Conservation (phyloP, 257 asterid species). For the Coffea eugenioides region DNA sequence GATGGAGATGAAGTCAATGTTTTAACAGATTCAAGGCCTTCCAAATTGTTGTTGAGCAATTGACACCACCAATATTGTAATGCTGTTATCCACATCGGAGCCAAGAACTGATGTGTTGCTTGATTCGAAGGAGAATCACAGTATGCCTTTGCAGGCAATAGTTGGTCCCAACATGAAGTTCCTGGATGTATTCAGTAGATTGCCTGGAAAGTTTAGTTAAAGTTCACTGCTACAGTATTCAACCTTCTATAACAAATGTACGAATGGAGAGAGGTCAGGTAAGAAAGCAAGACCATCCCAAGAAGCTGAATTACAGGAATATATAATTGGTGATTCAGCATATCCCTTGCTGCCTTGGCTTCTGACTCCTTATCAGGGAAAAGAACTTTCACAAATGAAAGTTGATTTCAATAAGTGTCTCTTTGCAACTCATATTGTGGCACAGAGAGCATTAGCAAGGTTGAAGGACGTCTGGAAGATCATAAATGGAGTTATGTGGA, state of each 20-base stretch:
- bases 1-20: conserved; percentile 43
- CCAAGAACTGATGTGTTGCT: conserved; percentile 56
- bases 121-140: conserved; percentile 54
- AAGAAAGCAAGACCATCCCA: conserved; percentile 24
- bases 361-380: conserved; percentile 65
- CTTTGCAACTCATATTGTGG: conserved; percentile 46
- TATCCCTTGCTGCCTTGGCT: conserved; percentile 82
- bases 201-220: conserved; percentile 76
- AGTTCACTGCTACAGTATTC: conserved; percentile 56
- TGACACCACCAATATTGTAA: conserved; percentile 63
- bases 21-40: conserved; percentile 64
- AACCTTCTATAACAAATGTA: conserved; percentile 47
- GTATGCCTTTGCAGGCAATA: conserved; percentile 75
- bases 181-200: conserved; percentile 64
- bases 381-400: conserved; percentile 38
- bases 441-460: conserved; percentile 57
- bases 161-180: conserved; percentile 71
- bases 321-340: conserved; percentile 62
- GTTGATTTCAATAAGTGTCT: conserved; percentile 53
- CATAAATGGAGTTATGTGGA: conserved; percentile 77
- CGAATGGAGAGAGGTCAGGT: conserved; percentile 54
- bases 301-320: conserved; percentile 50
- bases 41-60: conserved; percentile 91
- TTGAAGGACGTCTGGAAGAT: conserved; percentile 79
- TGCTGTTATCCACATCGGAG: conserved; percentile 70